A percentile compares a stretch with the other conserved stretches of the same genome.
Evolutionary conservation across 2,329 filamentous ascomycete species (phyloP).

Genomic region (Trichoderma pleuroti): DNA sequence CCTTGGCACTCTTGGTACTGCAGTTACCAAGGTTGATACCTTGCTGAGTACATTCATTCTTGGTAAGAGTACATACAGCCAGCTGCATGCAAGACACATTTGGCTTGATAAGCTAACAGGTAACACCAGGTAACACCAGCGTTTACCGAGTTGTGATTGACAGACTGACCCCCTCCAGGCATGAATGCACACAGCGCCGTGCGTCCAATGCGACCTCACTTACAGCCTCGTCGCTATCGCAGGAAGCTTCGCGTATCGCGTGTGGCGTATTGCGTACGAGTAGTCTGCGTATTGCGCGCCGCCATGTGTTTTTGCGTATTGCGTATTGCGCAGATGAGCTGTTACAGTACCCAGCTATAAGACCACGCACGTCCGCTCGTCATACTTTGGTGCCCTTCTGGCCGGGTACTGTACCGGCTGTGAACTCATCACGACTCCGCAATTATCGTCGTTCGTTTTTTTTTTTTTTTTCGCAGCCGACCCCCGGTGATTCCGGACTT

Average conservation of each 20-base stretch:
- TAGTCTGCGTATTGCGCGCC: background rate
- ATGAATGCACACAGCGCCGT: background rate
- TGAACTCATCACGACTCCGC: background rate
- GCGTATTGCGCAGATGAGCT: background rate
- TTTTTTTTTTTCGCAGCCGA: background rate
- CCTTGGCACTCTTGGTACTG: background rate
- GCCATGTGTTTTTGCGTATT: background rate
- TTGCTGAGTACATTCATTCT: background rate
- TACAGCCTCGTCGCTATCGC: background rate
- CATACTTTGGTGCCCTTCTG: background rate
- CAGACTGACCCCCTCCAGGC: background rate
- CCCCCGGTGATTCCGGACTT: constrained; percentile 11
- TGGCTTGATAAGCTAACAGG: background rate
- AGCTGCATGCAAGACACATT: background rate
- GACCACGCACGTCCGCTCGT: background rate
- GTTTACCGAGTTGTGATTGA: background rate
- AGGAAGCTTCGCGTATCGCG: background rate
- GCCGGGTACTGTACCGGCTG: background rate
- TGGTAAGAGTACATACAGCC: background rate
- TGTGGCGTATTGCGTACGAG: background rate
- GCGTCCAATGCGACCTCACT: background rate
- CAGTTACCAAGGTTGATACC: background rate
- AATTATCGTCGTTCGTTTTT: background rate
- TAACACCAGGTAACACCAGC: background rate
- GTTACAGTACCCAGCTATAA: background rate